Base-by-base conservation (phyloP, 495 filamentous ascomycete genomes). In the Neurospora sp. region DNA sequence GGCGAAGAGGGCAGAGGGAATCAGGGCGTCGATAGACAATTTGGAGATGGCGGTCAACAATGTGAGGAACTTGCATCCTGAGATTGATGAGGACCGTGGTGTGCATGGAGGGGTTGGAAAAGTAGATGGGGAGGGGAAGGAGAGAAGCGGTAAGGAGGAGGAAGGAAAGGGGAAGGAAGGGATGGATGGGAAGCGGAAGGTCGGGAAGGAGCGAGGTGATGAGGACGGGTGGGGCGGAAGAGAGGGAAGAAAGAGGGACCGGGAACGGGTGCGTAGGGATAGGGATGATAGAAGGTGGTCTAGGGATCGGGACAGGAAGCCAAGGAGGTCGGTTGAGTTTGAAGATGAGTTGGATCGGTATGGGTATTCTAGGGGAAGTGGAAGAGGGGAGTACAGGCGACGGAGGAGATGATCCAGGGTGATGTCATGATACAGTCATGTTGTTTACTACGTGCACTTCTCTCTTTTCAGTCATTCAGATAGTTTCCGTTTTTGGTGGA, bases 41-140 rank as follows among this genome's bases (percentile, higher is more conserved):
- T 11, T 80, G 46, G 72, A 77, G 72, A 71, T 72, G 9, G 75
- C 75, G 2, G 72, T 77, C 7, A 75, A 79, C 35, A 81, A 81
- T 38, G 77, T 81, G 73, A 70, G 73, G 62, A 81, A 81, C 38
- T 48, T 81, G 70, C 77, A 79, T 59, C 75, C 75, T 0, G 73
- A 71, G 14, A 39, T 77, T 42, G 69, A 54, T 39, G 41, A 37
- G 0, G 41, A 46, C 10, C 31, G 48, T 5, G 16, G 70, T 18
- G 16, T 5, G 11, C 6, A 40, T 18, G 37, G 70, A 31, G 46
- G 7, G 54, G 6, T 62, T 5, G 59, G 44, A 14, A 18, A 39
- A 7, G 46, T 16, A 5, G 66, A 39, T 39, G 46, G 8, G 20
- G 16, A 69, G 62, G 70, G 35, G 70, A 42, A 39, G 39, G 40